Evolutionary conservation across 2,329 filamentous ascomycete genomes (phyloP), one percentile per base, ranked within the genome.

Genomic region (Alternaria angustiovoidea): DNA sequence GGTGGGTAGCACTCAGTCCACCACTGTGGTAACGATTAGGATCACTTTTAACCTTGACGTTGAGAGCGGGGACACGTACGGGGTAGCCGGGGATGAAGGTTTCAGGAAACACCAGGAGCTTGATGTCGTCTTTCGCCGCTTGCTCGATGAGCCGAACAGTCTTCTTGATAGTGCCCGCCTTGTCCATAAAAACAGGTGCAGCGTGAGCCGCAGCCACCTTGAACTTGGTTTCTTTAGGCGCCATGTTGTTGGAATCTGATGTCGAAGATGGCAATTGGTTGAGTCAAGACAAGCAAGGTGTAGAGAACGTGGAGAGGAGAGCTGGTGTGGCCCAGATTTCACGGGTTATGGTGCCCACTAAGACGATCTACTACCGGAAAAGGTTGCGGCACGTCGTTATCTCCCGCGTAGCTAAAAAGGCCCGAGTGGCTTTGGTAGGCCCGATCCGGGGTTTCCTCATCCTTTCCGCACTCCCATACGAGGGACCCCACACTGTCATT

Each of bases 171-270:
- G 75, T 78, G 4, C 72, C 74, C 1, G 60, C 64, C 57, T 78
- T 79, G 67, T 79, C 62, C 77, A 79, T 79, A 61, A 72, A 79
- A 11, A 77, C 70, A 11, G 77, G 76, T 9, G 76, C 74, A 2
- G 75, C 76, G 48, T 79, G 77, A 9, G 72, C 76, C 2, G 77
- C 76, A n/a, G 75, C 77, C 32, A 71, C 76, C 49, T 70, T 76
- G 68, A 78, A 71, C 51, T 75, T 77, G 30, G 65, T 67, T 32
- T 62, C 52, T 55, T 68, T 71, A 7, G 64, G 51, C 41, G 66
- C 59, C 68, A 72, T 72, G 18, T 18, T 46, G 44, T 59, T 30
- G 30, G 11, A 28, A 11, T 51, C 7, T 14, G 32, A 49, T 38
- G n/a, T 34, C 14, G 7, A 20, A 16, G 12, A 8, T 34, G 12